Evolutionary conservation across 2,329 filamentous ascomycete species (phyloP).

Genomic region (Hypoxylon sp.): DNA sequence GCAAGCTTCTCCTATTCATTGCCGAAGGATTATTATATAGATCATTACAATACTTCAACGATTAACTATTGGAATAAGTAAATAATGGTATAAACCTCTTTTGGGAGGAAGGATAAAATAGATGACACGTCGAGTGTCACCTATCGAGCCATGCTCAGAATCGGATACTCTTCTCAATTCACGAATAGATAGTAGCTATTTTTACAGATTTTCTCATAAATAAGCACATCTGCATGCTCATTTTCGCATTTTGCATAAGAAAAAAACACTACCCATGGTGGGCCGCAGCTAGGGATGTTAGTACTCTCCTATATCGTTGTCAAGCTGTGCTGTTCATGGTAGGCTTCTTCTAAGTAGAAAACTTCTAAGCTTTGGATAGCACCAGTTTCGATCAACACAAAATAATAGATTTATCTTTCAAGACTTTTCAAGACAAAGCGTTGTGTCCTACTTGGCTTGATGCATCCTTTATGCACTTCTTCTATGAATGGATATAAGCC

Average conservation of each 20-base stretch:
- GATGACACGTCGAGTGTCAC: not conserved
- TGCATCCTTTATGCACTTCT: not conserved
- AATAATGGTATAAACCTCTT: not conserved
- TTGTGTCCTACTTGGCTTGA: not conserved
- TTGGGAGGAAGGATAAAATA: not conserved
- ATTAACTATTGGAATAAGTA: not conserved
- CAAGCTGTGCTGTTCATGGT: too few relatives aligned
- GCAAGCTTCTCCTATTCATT: not conserved
- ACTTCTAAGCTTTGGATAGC: too few relatives aligned
- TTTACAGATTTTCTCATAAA: not conserved
- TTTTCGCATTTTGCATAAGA: not conserved
- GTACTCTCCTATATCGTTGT: too few relatives aligned
- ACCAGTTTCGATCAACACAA: too few relatives aligned
- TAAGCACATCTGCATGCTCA: not conserved
- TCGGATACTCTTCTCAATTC: not conserved
- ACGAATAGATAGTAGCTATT: not conserved
- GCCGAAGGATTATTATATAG: not conserved
- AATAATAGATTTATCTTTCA: not conserved
- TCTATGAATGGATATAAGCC: not conserved
- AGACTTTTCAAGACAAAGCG: not conserved
- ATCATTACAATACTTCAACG: not conserved
- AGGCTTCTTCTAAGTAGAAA: too few relatives aligned
- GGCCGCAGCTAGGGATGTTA: not conserved
- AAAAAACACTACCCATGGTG: not conserved
- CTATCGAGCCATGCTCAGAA: not conserved